Evolutionary conservation across 176 grass and related monocot species (phyloP).

Genomic region (Pharus latifolius): DNA sequence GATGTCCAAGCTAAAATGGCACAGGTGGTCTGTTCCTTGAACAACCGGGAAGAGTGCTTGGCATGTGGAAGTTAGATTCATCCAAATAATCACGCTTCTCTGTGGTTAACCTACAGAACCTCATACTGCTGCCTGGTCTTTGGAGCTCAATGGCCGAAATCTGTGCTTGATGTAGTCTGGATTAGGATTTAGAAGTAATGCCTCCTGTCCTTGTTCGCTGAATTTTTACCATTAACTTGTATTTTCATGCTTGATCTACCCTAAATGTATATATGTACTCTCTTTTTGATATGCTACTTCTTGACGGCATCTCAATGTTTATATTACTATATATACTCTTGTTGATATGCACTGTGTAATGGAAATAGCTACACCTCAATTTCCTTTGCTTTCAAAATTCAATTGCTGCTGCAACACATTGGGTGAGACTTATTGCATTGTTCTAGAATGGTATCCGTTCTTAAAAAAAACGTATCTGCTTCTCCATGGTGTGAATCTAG

Average conservation of each 20-base stretch:
- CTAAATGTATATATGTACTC: not conserved
- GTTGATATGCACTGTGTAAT: too few relatives aligned
- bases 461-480: too few relatives aligned
- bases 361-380: too few relatives aligned
- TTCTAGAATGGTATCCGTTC: too few relatives aligned
- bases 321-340: too few relatives aligned
- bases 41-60: conserved; percentile 54
- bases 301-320: too few relatives aligned
- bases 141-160: not conserved
- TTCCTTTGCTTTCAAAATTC: too few relatives aligned
- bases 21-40: conserved; percentile 63
- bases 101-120: not conserved
- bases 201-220: not conserved
- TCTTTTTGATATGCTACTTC: too few relatives aligned
- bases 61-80: conserved; percentile 57
- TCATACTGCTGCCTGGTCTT: not conserved
- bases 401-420: too few relatives aligned
- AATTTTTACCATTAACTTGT: not conserved
- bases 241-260: not conserved
- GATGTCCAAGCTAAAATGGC: conserved; percentile 57
- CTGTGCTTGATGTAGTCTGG: not conserved
- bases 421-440: too few relatives aligned
- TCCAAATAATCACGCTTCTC: not conserved
- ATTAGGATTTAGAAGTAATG: not conserved
- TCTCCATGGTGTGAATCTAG: too few relatives aligned